These are phyloP conservation scores for Furcasterigmium furcatum DNA, from an alignment of 2,329 filamentous ascomycete species.

Conservation along the genomic window DNA sequence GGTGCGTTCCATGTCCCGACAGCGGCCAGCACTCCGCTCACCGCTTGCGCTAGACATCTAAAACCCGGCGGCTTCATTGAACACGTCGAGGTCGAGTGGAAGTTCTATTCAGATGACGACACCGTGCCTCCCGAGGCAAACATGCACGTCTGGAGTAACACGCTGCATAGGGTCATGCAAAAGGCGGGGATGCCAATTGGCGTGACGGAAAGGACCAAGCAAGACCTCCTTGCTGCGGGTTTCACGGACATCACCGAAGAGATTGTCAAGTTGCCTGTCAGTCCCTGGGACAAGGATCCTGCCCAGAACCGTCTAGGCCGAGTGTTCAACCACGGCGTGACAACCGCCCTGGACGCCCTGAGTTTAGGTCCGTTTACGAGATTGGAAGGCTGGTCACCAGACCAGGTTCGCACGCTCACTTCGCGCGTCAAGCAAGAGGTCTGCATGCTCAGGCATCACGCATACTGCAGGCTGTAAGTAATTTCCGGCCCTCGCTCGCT, in stretches of 20 bases:
- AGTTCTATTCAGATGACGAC: slow-evolving; percentile 68
- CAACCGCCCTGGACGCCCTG: slow-evolving; percentile 69
- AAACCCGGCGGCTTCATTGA: slow-evolving; percentile 78
- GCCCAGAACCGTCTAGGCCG: slow-evolving; percentile 66
- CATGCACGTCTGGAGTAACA: slow-evolving; percentile 66
- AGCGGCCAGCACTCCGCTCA: slow-evolving; percentile 12
- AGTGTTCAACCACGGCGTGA: slow-evolving; percentile 81
- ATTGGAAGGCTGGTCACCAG: slow-evolving; percentile 54
- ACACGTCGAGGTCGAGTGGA: slow-evolving; percentile 85
- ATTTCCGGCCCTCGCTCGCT: neutral
- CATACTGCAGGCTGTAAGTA: slow-evolving; percentile 75
- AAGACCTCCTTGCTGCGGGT: slow-evolving; percentile 64
- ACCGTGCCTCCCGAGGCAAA: slow-evolving; percentile 54
- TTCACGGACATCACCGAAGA: slow-evolving; percentile 77
- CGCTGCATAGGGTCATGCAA: slow-evolving; percentile 66
- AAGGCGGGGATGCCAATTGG: slow-evolving; percentile 63
- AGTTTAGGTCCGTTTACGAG: slow-evolving; percentile 69
- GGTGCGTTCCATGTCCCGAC: neutral
- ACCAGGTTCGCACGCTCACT: slow-evolving; percentile 62
- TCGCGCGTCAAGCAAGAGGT: slow-evolving; percentile 65
- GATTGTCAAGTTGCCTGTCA: slow-evolving; percentile 67
- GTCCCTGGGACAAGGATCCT: slow-evolving; percentile 65
- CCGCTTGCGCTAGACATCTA: slow-evolving; percentile 57
- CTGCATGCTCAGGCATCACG: slow-evolving; percentile 63
- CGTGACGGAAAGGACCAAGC: slow-evolving; percentile 48